A percentile compares a stretch with the other conserved stretches of the same genome.
These are phyloP conservation scores for Cymbomonas tetramitiformis DNA, from an alignment of 139 green algal species.

Conservation along the genomic window DNA sequence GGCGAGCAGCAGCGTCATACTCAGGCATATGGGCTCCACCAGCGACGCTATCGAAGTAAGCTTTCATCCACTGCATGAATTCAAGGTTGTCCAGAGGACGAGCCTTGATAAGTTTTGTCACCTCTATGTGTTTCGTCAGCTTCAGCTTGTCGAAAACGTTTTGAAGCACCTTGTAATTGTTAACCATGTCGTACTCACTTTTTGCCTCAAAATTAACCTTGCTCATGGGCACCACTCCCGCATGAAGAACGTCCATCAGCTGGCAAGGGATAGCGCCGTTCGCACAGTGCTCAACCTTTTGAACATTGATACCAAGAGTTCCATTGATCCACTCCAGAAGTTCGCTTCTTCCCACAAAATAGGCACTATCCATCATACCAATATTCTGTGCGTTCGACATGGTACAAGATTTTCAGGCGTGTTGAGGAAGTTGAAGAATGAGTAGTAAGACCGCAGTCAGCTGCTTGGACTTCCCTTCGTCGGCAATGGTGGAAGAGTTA, in stretches of 20 bases:
- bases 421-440: too few species aligned
- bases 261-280: constrained; percentile 68
- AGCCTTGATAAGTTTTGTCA: constrained; percentile 78
- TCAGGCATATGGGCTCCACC: constrained; percentile 19
- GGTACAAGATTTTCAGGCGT: too few species aligned
- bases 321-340: constrained; percentile 82
- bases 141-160: constrained; percentile 78
- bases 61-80: constrained; percentile 89
- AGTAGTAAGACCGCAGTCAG: too few species aligned
- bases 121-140: constrained; percentile 58
- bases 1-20: constrained; percentile 19
- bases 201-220: constrained; percentile 96
- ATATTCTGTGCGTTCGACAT: constrained; percentile 13
- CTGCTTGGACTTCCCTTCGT: too few species aligned
- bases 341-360: constrained; percentile 57
- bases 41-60: constrained; percentile 55
- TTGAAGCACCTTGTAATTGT: constrained; percentile 96
- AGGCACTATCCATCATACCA: constrained; percentile 34
- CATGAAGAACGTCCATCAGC: constrained; percentile 79
- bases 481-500: too few species aligned
- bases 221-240: constrained; percentile 59
- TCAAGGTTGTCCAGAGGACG: constrained; percentile 88
- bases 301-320: constrained; percentile 55
- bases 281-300: constrained; percentile 76
- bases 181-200: constrained; percentile 81